Conservation (phyloP, 2,329 filamentous ascomycete species). For the Microdochium paspali region DNA sequence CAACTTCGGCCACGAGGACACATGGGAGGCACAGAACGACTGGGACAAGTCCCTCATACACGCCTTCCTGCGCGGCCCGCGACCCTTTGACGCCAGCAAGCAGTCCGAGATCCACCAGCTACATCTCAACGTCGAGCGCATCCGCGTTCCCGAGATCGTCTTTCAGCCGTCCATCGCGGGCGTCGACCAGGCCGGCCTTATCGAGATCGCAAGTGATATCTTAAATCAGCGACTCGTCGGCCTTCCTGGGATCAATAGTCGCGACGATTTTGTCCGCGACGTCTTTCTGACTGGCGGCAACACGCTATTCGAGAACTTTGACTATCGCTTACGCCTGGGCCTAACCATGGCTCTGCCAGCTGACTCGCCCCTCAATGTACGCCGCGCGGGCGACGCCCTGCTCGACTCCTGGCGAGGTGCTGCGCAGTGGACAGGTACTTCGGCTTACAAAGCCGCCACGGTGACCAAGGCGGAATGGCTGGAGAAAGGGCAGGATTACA, state of each 20-base stretch:
- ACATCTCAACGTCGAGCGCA: conserved; percentile 93
- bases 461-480: conserved; percentile 75
- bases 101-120: conserved; percentile 77
- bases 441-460: conserved; percentile 51
- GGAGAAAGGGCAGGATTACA: conserved; percentile 89
- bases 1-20: conserved; percentile 84
- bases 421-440: conserved; percentile 66
- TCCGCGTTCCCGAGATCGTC: conserved; percentile 85
- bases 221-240: conserved; percentile 68
- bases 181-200: conserved; percentile 83
- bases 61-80: conserved; percentile 79
- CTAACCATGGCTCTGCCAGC: conserved; percentile 64
- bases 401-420: conserved; percentile 93
- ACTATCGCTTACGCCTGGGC: conserved; percentile 68
- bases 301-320: conserved; percentile 77
- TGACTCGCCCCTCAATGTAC: conserved; percentile 56
- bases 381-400: conserved; percentile 65
- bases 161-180: conserved; percentile 91
- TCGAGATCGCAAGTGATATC: conserved; percentile 88
- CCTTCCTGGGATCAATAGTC: conserved; percentile 34
- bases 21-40: conserved; percentile 83
- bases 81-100: conserved; percentile 72
- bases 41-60: conserved; percentile 91
- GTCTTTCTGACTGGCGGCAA: conserved; percentile 94
- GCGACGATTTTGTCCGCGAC: conserved; percentile 68